phyloP scores from a whole-genome alignment of 257 asterid genomes.

The Handroanthus guayacan region DNA sequence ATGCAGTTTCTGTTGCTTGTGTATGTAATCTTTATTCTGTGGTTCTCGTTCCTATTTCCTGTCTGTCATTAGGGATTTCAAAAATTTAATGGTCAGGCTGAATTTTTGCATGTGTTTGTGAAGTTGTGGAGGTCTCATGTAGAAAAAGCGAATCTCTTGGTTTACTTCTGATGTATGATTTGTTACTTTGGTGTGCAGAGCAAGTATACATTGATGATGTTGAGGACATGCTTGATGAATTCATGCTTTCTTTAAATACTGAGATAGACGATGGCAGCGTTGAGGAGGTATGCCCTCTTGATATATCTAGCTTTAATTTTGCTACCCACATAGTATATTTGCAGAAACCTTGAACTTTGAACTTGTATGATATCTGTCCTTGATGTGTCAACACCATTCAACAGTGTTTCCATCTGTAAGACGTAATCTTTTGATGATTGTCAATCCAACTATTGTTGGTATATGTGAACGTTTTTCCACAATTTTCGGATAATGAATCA shows the following conservation, averaged over 20 bases:
- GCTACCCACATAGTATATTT: neutral
- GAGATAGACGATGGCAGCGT: conserved; percentile 64
- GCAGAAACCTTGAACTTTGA: neutral
- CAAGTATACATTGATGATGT: conserved; percentile 61
- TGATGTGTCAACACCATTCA: neutral
- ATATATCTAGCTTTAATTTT: neutral
- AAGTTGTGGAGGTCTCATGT: too few species aligned
- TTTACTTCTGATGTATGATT: conserved; percentile 1
- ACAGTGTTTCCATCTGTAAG: neutral
- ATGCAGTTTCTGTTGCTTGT: neutral
- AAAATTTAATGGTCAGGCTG: neutral
- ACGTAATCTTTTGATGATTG: neutral
- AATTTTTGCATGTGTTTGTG: neutral
- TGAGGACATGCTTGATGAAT: conserved; percentile 61
- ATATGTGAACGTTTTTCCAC: neutral
- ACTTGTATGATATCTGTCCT: neutral
- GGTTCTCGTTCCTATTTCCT: neutral
- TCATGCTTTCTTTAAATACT: conserved; percentile 52
- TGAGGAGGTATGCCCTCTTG: conserved; percentile 53
- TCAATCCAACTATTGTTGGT: neutral
- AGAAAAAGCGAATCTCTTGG: neutral
- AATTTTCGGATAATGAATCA: neutral
- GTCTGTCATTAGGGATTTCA: neutral
- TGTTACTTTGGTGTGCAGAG: conserved; percentile 29
- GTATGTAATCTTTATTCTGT: too few species aligned